These are phyloP conservation scores for Abrus precatorius DNA, from an alignment of 306 rosid species.

Conservation along the genomic window DNA sequence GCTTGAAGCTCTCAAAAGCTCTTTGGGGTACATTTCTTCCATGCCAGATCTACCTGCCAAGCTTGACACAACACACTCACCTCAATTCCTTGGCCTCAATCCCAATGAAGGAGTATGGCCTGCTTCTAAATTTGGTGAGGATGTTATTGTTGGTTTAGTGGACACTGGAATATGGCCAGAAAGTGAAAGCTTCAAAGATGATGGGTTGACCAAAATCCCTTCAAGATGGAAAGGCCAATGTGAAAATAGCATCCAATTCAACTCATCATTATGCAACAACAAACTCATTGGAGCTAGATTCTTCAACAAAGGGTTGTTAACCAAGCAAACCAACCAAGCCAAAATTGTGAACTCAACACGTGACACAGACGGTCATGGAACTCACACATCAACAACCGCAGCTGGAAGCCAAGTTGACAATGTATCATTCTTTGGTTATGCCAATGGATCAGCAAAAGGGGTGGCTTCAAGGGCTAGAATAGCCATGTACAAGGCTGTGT, in stretches of 20 bases:
- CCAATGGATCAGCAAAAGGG: slow-evolving; percentile 61
- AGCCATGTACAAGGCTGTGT: slow-evolving; percentile 71
- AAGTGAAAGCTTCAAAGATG: slow-evolving; percentile 61
- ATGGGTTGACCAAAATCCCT: slow-evolving; percentile 61
- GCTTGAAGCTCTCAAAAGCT: slow-evolving; percentile 58
- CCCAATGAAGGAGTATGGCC: slow-evolving; percentile 60
- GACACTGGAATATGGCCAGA: slow-evolving; percentile 82
- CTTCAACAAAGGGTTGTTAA: slow-evolving; percentile 64
- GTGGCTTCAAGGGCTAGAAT: slow-evolving; percentile 65
- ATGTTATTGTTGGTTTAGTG: slow-evolving; percentile 67
- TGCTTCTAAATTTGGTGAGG: slow-evolving; percentile 56
- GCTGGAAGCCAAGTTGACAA: slow-evolving; percentile 60
- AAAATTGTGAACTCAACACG: slow-evolving; percentile 57
- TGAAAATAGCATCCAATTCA: slow-evolving; percentile 56
- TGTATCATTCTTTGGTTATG: slow-evolving; percentile 69
- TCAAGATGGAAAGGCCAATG: slow-evolving; percentile 72
- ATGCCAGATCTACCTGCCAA: slow-evolving; percentile 50
- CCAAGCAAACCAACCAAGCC: slow-evolving; percentile 46
- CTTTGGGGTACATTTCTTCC: slow-evolving; percentile 63
- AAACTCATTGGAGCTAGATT: slow-evolving; percentile 74
- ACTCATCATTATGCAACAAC: slow-evolving; percentile 69
- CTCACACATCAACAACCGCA: slow-evolving; percentile 72
- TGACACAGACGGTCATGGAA: slow-evolving; percentile 74
- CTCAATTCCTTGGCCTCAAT: slow-evolving; percentile 64
- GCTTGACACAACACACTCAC: slow-evolving; percentile 68